Evolutionary conservation across 371 early-diverging fungal genomes (phyloP).

Genomic region (Spiromyces aspiralis): DNA sequence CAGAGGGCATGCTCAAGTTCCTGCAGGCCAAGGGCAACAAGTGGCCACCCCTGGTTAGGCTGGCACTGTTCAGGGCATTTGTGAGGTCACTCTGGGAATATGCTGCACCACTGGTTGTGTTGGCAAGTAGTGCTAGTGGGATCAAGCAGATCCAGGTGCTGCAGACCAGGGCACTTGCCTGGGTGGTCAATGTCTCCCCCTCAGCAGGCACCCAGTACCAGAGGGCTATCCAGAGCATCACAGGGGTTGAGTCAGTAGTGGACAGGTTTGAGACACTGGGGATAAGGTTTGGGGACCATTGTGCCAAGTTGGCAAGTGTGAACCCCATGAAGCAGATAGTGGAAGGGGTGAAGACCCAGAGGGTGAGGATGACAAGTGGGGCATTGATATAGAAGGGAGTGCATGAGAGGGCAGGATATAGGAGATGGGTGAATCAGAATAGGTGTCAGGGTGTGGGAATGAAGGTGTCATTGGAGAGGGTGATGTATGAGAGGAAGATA

Average conservation of each 20-base stretch:
- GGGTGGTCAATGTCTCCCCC: neutral
- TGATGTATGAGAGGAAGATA: neutral
- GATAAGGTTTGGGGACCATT: neutral
- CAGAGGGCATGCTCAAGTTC: neutral
- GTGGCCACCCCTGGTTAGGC: neutral
- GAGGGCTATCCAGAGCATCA: neutral
- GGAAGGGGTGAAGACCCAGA: neutral
- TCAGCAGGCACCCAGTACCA: neutral
- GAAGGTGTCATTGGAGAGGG: neutral
- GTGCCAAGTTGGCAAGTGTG: neutral
- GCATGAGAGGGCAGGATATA: neutral
- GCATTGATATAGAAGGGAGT: neutral
- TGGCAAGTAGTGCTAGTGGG: neutral
- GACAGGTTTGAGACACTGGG: neutral
- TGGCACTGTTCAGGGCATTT: neutral
- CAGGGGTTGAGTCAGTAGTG: neutral
- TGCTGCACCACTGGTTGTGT: neutral
- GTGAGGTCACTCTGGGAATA: slow-evolving; percentile 1
- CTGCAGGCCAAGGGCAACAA: neutral
- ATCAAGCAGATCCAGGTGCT: neutral
- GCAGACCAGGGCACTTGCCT: neutral
- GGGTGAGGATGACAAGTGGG: too few species aligned
- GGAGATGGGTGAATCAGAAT: neutral
- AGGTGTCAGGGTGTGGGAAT: neutral
- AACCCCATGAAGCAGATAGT: neutral